Evolutionary conservation across 2,329 filamentous ascomycete genomes (phyloP), one percentile per base, ranked within the genome.

Genomic region (Fusarium camptoceras): DNA sequence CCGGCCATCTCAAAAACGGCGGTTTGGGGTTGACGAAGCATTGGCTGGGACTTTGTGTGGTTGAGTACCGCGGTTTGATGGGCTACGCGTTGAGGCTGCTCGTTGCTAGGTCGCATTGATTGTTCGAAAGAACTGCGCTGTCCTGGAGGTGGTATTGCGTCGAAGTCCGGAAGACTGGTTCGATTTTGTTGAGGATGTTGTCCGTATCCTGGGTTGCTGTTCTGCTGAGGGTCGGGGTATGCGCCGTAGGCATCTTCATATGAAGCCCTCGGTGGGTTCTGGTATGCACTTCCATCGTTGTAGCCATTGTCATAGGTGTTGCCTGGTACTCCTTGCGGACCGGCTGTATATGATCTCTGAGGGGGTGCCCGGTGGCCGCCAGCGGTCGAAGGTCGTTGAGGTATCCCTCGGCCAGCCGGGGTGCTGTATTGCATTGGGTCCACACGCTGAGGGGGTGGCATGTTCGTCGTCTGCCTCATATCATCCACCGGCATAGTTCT

Each of bases 1-100:
- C 82, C 85, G 3, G 88, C 89, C 86, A 94, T 91, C 74, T 94
- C 92, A 71, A 94, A 94, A 2, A 92, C 85, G 11, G 91, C 92
- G 4, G 88, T 84, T 72, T 92, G 88, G 6, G 87, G 85, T 70
- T 89, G 85, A 37, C 87, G 84, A 61, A 92, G 80, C 75, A 92
- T 87, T 30, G 90, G 89, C 75, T 92, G 90, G 14, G 90, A 92
- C 69, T 89, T 89, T 18, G 89, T 88, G 64, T 86, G 85, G 62
- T 83, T 87, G 53, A 90, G 78, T 70, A 87, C 84, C 24, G 84
- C 86, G 39, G 81, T 84, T 75, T 81, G 85, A 71, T 80, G 86
- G 57, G 80, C 85, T 64, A 81, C 85, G 59, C 78, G 83, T 58
- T 87, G 85, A n/a, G 83, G 78, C 66, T 80, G 82, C 57, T 82